Base-by-base conservation (phyloP, 495 filamentous ascomycete species). In the Friedmanniomyces endolithicus region DNA sequence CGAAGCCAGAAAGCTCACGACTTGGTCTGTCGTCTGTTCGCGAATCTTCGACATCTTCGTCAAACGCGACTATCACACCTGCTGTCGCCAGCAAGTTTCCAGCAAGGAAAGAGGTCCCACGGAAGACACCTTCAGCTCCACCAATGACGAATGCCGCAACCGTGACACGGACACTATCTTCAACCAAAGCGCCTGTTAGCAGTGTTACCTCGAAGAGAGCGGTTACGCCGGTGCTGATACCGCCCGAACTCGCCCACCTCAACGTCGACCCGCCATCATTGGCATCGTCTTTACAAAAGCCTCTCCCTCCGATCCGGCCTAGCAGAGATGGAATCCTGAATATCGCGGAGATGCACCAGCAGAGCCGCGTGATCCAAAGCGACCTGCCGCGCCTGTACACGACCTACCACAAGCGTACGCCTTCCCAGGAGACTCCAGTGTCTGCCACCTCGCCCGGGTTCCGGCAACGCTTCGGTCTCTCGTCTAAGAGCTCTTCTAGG, bases 291-390 rank as follows among this genome's bases (percentile, higher is more conserved):
- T 8, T 58, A 6, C 43, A 48, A 51, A 66, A 57, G n/a, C 40
- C 63, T 17, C 51, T 57, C 22, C 52, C 59, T 37, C 70, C 71
- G 1, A 22, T 34, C 0, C 58, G 89, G 53, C 89, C 89, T 6
- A 96, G 87, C 64, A 75, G 90, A 74, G 82, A 92, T 58, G 87
- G 87, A 11, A 86, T 84, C 1, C 76, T 83, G 44, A 79, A 81
- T 50, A 73, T 94, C 43, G 70, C 78, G 27, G 74, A 78, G 40
- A 67, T 75, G 19, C 68, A 78, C 37, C 76, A 78, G 9, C 73
- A 80, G 6, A 79, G 82, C 11, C 81, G 85, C 16, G 70, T 94
- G 24, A 81, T 94, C 23, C 85, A 85, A 47, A 90, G 86, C 68
- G 90, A 90, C 64, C 69, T 94, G 17, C 67, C 76, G 11, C 60